phyloP scores from a whole-genome alignment of 1,139 yeast genomes.

The Yamadazyma conglobata region DNA sequence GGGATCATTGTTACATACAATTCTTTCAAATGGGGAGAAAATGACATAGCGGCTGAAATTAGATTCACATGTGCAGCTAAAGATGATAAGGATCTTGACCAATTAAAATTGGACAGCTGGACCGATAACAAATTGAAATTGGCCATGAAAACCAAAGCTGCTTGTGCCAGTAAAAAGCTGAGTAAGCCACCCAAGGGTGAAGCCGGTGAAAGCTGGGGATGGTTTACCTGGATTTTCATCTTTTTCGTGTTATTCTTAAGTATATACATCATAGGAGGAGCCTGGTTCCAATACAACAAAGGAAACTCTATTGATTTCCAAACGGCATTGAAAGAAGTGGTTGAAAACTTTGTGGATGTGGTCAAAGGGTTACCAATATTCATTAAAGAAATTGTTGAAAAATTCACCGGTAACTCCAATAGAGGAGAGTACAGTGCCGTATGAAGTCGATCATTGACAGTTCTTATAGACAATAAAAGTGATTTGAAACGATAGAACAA shows the following conservation, averaged over 20 bases:
- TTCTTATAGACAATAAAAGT: no score
- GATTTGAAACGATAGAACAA: no score
- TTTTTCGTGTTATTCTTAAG: conserved; percentile 66
- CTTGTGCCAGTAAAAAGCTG: conserved; percentile 27
- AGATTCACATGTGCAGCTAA: conserved; percentile 49
- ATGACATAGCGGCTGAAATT: conserved; percentile 48
- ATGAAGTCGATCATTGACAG: no score
- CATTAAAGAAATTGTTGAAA: conserved; percentile 62
- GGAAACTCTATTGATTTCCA: conserved; percentile 51
- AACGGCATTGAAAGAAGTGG: conserved; percentile 63
- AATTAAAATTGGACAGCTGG: conserved; percentile 30
- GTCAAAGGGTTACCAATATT: conserved; percentile 69
- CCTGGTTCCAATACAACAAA: conserved; percentile 67
- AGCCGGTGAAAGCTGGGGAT: conserved; percentile 60
- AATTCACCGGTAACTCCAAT: conserved; percentile 61
- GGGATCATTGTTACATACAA: conserved; percentile 47
- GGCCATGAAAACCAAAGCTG: conserved; percentile 31
- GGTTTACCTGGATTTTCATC: conserved; percentile 74
- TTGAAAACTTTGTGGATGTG: conserved; percentile 63
- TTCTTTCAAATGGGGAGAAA: conserved; percentile 73
- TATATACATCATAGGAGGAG: conserved; percentile 71
- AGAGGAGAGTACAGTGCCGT: conserved; percentile 95
- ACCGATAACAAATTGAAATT: conserved; percentile 25
- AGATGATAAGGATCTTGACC: conserved; percentile 32
- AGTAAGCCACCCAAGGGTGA: conserved; percentile 17